These are phyloP conservation scores for Plasmodium ovale DNA, from an alignment of 169 alveolate species.

Conservation along the genomic window DNA sequence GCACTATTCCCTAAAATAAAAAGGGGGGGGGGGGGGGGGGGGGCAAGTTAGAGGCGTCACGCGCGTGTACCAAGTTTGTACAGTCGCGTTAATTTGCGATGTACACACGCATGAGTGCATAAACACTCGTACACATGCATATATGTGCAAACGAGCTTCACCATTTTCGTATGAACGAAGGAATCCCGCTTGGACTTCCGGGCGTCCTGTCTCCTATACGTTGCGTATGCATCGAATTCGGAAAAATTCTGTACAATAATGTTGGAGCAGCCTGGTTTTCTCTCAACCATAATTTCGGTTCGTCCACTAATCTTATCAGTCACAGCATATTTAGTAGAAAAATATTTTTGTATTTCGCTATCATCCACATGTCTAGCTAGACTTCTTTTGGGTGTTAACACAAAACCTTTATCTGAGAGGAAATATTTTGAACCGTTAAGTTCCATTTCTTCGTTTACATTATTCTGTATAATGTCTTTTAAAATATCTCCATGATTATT, in stretches of 20 bases:
- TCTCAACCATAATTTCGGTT: slow-evolving; percentile 75
- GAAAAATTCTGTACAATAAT: slow-evolving; percentile 73
- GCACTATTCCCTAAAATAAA: slow-evolving; percentile 65
- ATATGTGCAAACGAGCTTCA: not conserved
- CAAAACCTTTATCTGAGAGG: slow-evolving; percentile 64
- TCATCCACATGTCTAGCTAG: slow-evolving; percentile 69
- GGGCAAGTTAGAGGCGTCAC: too few species aligned
- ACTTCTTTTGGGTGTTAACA: slow-evolving; percentile 53
- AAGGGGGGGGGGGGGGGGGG: too few species aligned
- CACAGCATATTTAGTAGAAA: slow-evolving; percentile 70
- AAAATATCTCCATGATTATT: slow-evolving; percentile 13
- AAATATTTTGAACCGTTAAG: slow-evolving; percentile 28
- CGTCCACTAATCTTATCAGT: slow-evolving; percentile 64
- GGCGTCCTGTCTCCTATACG: slow-evolving; percentile 46
- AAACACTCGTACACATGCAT: not conserved
- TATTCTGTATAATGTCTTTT: slow-evolving; percentile 63
- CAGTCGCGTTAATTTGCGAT: not conserved
- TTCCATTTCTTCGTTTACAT: slow-evolving; percentile 17
- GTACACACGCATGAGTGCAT: too few species aligned
- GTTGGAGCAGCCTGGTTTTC: slow-evolving; percentile 70
- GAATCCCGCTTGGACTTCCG: slow-evolving; percentile 41
- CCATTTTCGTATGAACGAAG: slow-evolving; percentile 72
- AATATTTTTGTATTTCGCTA: slow-evolving; percentile 70
- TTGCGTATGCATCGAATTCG: slow-evolving; percentile 71
- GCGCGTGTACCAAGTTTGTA: too few species aligned